Base-by-base conservation (phyloP, 2,329 filamentous ascomycete genomes). In the Harringtonia lauricola region DNA sequence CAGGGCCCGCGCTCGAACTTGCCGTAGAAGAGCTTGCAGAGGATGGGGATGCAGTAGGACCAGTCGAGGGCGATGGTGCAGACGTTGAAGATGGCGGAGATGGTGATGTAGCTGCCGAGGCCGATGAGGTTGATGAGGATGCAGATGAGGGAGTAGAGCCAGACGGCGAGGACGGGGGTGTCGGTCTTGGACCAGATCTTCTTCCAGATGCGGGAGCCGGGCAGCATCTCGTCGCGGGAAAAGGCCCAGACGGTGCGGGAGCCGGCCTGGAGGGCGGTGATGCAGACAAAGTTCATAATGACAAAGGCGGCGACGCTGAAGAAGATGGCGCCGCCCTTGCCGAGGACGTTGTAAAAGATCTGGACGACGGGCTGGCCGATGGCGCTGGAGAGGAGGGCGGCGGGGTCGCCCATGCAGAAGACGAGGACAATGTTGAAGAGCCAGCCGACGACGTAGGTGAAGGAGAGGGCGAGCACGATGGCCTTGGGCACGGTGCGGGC, bases 61-160 rank as follows among this genome's bases (percentile, higher is more conserved):
- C 69, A 71, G 52, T 74, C 69, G 22, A 74, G 62, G 29, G 70
- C 68, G 48, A 74, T 74, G 47, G 71, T 69, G 52, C 67, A 72
- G 36, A 72, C 58, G 54, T 72, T 73, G 61, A 75, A 75, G 41
- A 74, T 67, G 46, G 68, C 71, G 5, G 60, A 50, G 47, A 74
- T 73, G 46, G 69, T 68, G 24, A 68, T 66, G 54, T 73, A 72
- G 24, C 67, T 72, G 36, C 70, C 74, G 7, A 79, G 66, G 36
- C 68, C 73, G 52, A 78, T 75, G 48, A 78, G 62, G 57, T 77
- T 77, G 61, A 79, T 74, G 40, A 64, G 60, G 49, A 76, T 68
- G 58, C 71, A 76, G 47, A 66, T 70, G 51, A 70, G 58, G 26
- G 71, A 64, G 43, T 67, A 71, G 44, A 76, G 64, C 74, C 74